Evolutionary conservation across 768 basidiomycete genomes (phyloP), one percentile per base, ranked within the genome.

Genomic region (Termitomyces eurrhizus): DNA sequence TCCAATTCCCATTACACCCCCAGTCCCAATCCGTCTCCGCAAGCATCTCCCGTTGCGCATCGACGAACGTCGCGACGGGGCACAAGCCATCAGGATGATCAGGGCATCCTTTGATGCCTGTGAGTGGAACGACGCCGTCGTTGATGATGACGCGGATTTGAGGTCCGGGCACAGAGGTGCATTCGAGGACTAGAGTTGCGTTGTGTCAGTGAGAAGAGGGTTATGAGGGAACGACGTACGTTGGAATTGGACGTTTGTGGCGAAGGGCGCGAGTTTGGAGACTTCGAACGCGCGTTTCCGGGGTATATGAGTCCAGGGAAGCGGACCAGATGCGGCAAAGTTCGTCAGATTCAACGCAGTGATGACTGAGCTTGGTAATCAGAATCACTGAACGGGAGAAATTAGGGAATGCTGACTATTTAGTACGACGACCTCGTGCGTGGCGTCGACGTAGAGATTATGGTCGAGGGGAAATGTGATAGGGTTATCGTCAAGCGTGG

Each of bases 221-320:
- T 16, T 26, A 14, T 5, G 14, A 29, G 46, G 29, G 44, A 21
- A 53, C 7, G 14, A 75, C 81, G 59, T 73, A 93, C 92, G 78
- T 74, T 96, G 93, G 79, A 95, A 89, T 68, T 93, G 91, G 21
- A 95, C 70, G 67, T 95, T 95, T 29, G 93, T 90, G 0, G 88
- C 88, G 72, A 97, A 97, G 0, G 94, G 93, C 18, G 90, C 87
- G 39, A 94, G 78, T 62, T 93, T 83, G 5, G 92, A 82, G 0
- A 84, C 80, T 65, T 83, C 85, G 79, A 92, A 96, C 0, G 88
- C 78, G 13, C 84, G 79, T 49, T 87, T 7, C 71, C 62, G 0
- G 84, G 87, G 32, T 48, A 93, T 87, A 65, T 90, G 88, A 59
- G 87, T 85, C 8, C 81, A 78, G 0, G 92, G 90, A 8, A 94